These are phyloP conservation scores for Phascolomyces articulosus DNA, from an alignment of 371 early-diverging fungal species.

Conservation along the genomic window DNA sequence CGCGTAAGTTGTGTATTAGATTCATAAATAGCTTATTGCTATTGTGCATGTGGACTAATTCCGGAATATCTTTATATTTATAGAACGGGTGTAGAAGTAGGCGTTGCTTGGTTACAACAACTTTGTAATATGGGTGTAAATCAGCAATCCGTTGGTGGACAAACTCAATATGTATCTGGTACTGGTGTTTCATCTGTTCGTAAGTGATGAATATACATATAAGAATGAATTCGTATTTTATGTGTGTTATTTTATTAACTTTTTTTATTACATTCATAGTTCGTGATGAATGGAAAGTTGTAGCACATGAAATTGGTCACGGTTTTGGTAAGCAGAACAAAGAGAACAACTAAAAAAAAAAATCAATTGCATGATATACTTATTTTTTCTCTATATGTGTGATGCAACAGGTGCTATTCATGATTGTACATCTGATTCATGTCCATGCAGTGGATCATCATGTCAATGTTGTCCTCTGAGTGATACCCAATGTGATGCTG, in stretches of 20 bases:
- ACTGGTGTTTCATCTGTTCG: constrained; percentile 85
- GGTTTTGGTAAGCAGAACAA: constrained; percentile 63
- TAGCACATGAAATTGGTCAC: constrained; percentile 95
- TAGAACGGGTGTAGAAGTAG: constrained; percentile 83
- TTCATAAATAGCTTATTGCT: too few species aligned
- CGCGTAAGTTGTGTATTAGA: constrained; percentile 56
- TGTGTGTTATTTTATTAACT: too few species aligned
- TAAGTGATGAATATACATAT: too few species aligned
- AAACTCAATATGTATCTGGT: constrained; percentile 71
- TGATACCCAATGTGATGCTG: constrained; percentile 70
- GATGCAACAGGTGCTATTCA: constrained; percentile 57
- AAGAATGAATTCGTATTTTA: neutral
- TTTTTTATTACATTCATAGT: constrained; percentile 32
- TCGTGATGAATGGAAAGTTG: constrained; percentile 90
- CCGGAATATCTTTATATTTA: too few species aligned
- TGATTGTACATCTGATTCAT: constrained; percentile 63
- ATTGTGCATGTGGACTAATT: too few species aligned
- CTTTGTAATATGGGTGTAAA: constrained; percentile 65
- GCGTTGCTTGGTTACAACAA: constrained; percentile 89
- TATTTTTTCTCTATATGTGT: neutral
- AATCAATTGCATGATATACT: neutral
- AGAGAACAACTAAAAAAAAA: neutral
- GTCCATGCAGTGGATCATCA: constrained; percentile 53
- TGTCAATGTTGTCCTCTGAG: constrained; percentile 72
- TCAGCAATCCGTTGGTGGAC: constrained; percentile 35